Evolutionary conservation across 108 stramenopile genomes (phyloP).

Genomic region (Aureococcus anophagefferens): DNA sequence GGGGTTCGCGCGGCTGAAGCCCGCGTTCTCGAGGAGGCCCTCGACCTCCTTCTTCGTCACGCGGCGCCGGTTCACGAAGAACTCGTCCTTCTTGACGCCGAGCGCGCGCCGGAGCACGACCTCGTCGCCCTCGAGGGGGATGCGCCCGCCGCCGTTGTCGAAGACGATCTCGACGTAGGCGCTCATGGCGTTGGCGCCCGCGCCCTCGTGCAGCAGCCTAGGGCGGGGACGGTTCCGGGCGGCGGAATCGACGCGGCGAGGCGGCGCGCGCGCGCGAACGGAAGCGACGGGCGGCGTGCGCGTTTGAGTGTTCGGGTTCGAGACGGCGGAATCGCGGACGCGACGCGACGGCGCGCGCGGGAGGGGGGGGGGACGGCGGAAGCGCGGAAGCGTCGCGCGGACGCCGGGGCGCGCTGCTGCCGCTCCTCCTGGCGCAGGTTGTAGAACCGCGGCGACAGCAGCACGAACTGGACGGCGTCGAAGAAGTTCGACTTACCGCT

Average conservation of each 20-base stretch:
- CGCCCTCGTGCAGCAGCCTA: constrained; percentile 81
- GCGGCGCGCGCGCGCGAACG: constrained; percentile 29
- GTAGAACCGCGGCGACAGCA: constrained; percentile 74
- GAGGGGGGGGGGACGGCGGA: not conserved
- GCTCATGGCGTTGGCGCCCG: constrained; percentile 53
- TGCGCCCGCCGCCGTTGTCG: constrained; percentile 90
- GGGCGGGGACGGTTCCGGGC: too few species aligned
- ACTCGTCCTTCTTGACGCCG: constrained; percentile 98
- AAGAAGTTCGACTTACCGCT: constrained; percentile 92
- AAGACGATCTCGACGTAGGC: constrained; percentile 98
- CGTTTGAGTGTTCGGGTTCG: constrained; percentile 74
- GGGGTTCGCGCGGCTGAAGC: constrained; percentile 93
- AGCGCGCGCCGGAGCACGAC: constrained; percentile 78
- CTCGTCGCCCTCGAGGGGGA: constrained; percentile 76
- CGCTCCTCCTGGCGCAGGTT: constrained; percentile 62
- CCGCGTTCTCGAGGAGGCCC: constrained; percentile 87
- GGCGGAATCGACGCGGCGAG: constrained; percentile 56
- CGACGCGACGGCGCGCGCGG: constrained; percentile 5
- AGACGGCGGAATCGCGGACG: constrained; percentile 33
- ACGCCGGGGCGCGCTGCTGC: too few species aligned
- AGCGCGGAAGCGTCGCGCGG: not conserved
- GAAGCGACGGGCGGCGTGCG: not conserved
- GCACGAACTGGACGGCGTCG: constrained; percentile 93
- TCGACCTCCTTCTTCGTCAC: constrained; percentile 83
- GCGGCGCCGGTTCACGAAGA: constrained; percentile 90